phyloP scores from a whole-genome alignment of 805 yeast species.

The Candida nemodendra region DNA sequence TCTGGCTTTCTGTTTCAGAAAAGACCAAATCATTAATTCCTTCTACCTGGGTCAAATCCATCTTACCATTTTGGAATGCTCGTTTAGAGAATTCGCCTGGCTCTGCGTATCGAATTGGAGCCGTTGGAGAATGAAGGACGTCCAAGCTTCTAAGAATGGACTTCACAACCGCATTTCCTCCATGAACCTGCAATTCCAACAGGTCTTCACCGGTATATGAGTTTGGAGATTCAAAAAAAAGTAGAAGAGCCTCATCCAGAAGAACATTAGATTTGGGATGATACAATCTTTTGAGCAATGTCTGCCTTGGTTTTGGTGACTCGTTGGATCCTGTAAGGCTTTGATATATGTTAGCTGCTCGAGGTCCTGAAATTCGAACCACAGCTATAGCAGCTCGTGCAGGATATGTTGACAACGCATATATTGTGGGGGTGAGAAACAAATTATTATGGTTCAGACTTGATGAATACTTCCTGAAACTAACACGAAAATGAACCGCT shows the following conservation, averaged over 20 bases:
- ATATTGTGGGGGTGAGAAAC: conserved; percentile 86
- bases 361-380: conserved; percentile 77
- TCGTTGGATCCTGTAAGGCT: conserved; percentile 41
- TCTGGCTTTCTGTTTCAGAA: conserved; percentile 90
- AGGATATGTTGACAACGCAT: conserved; percentile 84
- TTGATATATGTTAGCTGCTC: conserved; percentile 44
- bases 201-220: conserved; percentile 93
- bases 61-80: conserved; percentile 79
- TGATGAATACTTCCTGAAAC: too few species aligned
- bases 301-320: conserved; percentile 48
- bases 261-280: conserved; percentile 38
- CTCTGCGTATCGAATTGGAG: conserved; percentile 74
- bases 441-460: too few species aligned
- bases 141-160: conserved; percentile 66
- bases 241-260: conserved; percentile 73
- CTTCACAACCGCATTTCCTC: conserved; percentile 82
- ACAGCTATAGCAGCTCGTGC: conserved; percentile 86
- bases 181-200: conserved; percentile 89
- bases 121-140: conserved; percentile 44
- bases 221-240: conserved; percentile 68
- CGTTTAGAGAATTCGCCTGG: conserved; percentile 89
- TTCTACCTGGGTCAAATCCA: conserved; percentile 88
- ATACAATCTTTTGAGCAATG: conserved; percentile 59
- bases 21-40: conserved; percentile 86
- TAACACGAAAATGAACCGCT: too few species aligned